Conservation (phyloP, 2,329 filamentous ascomycete species). For the Xenosphaeropsis pyriputrescens region DNA sequence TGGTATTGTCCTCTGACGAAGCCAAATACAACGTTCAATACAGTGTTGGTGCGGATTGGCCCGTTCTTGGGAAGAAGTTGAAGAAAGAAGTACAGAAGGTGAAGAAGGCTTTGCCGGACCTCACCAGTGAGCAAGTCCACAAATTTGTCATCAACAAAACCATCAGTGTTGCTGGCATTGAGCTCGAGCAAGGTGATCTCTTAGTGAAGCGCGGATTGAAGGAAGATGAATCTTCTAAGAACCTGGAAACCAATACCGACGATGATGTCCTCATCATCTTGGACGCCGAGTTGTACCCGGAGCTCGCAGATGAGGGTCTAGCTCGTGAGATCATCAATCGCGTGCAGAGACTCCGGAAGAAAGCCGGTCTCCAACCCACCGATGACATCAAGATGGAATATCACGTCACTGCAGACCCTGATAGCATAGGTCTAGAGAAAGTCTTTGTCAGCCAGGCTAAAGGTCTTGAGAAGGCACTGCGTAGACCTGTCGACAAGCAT, state of each 20-base stretch:
- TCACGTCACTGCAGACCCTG: constrained; percentile 63
- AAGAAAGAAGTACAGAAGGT: constrained; percentile 89
- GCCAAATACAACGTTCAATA: constrained; percentile 86
- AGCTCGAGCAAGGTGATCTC: constrained; percentile 68
- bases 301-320: constrained; percentile 76
- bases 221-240: constrained; percentile 54
- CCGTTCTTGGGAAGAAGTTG: constrained; percentile 87
- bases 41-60: constrained; percentile 82
- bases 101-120: constrained; percentile 71
- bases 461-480: constrained; percentile 62
- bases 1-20: constrained; percentile 76
- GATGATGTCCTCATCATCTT: constrained; percentile 83
- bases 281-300: constrained; percentile 69
- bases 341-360: constrained; percentile 86
- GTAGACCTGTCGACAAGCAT: constrained; percentile 62
- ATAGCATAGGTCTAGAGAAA: constrained; percentile 55
- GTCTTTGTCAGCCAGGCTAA: constrained; percentile 54
- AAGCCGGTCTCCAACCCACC: constrained; percentile 76
- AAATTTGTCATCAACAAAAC: constrained; percentile 58
- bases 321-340: constrained; percentile 87
- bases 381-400: constrained; percentile 97
- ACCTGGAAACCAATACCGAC: constrained; percentile 77
- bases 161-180: constrained; percentile 76
- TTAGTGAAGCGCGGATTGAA: constrained; percentile 68
- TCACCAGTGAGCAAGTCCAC: constrained; percentile 72